These are phyloP conservation scores for Rhizophora apiculata DNA, from an alignment of 345 rosid genomes.

Conservation along the genomic window DNA sequence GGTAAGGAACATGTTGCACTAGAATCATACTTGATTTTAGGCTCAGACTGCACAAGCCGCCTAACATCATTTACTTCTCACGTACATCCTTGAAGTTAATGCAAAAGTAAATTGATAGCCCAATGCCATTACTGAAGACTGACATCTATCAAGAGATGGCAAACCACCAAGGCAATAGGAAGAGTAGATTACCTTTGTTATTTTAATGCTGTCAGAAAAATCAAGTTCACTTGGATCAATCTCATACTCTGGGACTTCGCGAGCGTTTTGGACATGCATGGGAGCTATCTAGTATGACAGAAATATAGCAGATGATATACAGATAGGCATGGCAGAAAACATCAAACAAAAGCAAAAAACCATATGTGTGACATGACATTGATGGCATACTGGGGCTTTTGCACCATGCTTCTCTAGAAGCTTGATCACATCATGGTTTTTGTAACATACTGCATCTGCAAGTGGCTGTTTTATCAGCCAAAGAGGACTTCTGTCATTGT, in stretches of 20 bases:
- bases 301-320: neutral
- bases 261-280: slow-evolving; percentile 79
- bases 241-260: slow-evolving; percentile 93
- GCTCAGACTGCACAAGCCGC: too few species aligned
- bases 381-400: slow-evolving; percentile 59
- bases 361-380: neutral
- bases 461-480: slow-evolving; percentile 59
- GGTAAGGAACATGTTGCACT: too few species aligned
- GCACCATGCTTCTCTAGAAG: slow-evolving; percentile 81
- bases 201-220: slow-evolving; percentile 67
- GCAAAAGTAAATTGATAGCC: too few species aligned
- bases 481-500: slow-evolving; percentile 1
- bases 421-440: slow-evolving; percentile 70
- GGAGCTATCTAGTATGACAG: slow-evolving; percentile 58
- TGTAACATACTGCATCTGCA: slow-evolving; percentile 86
- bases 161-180: neutral
- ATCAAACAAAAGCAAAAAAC: neutral
- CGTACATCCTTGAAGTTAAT: too few species aligned
- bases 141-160: too few species aligned
- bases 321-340: neutral
- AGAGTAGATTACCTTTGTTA: slow-evolving; percentile 53
- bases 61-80: too few species aligned
- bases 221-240: slow-evolving; percentile 69
- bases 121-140: too few species aligned
- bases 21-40: too few species aligned